Evolutionary conservation across 1,139 yeast genomes (phyloP).

Genomic region (Scheffersomyces titani): DNA sequence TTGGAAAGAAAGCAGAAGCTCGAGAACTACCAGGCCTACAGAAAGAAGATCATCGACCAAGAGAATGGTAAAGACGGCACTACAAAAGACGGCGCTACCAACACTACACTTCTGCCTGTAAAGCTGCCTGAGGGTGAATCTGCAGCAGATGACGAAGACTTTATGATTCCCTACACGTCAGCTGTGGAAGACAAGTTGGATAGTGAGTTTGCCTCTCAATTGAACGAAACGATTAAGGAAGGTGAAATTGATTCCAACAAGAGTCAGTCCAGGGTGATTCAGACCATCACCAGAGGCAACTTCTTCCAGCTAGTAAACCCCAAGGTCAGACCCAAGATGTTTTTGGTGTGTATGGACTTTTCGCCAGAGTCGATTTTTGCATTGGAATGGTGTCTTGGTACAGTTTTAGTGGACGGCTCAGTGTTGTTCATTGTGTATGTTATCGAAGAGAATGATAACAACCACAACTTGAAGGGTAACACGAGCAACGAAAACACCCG

Average conservation of each 20-base stretch:
- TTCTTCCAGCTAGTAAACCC: slow-evolving; percentile 56
- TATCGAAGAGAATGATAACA: slow-evolving; percentile 63
- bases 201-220: slow-evolving; percentile 59
- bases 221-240: slow-evolving; percentile 60
- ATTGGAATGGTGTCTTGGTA: slow-evolving; percentile 86
- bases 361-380: slow-evolving; percentile 87
- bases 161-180: slow-evolving; percentile 66
- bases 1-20: slow-evolving; percentile 44
- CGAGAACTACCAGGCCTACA: slow-evolving; percentile 49
- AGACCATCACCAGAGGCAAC: slow-evolving; percentile 72
- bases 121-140: slow-evolving; percentile 6
- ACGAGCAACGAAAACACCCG: slow-evolving; percentile 42
- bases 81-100: not conserved
- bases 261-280: slow-evolving; percentile 56
- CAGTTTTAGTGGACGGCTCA: slow-evolving; percentile 82
- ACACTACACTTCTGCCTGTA: slow-evolving; percentile 1
- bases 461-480: slow-evolving; percentile 46
- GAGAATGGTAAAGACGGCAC: slow-evolving; percentile 35
- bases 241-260: slow-evolving; percentile 63
- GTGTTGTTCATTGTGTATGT: slow-evolving; percentile 80
- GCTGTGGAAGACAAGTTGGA: slow-evolving; percentile 71
- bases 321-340: slow-evolving; percentile 63
- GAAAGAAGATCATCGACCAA: slow-evolving; percentile 50
- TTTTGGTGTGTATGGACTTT: slow-evolving; percentile 76
- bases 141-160: slow-evolving; percentile 27